A percentile compares a stretch with the other conserved stretches of the same genome.
These are phyloP conservation scores for Jackrogersella multiformis DNA, from an alignment of 495 filamentous ascomycete species.

Conservation along the genomic window DNA sequence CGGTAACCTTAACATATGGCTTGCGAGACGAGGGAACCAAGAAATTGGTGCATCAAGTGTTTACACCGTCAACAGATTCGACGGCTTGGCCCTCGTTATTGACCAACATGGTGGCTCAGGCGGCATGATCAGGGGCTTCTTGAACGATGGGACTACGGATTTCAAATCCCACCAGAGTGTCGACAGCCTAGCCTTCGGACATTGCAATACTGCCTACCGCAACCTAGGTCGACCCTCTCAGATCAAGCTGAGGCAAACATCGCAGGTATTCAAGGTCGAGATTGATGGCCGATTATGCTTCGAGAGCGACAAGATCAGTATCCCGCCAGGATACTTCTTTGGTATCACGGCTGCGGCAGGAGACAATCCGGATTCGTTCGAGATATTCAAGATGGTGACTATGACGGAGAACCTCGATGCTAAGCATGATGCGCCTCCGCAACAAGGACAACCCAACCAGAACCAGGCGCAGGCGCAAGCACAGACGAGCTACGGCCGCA, in stretches of 20 bases:
- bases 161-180: constrained; percentile 81
- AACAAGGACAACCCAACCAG: constrained; percentile 45
- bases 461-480: constrained; percentile 38
- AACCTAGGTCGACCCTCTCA: constrained; percentile 86
- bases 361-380: constrained; percentile 92
- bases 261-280: constrained; percentile 74
- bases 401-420: constrained; percentile 57
- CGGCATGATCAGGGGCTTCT: constrained; percentile 86
- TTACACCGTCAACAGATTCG: constrained; percentile 82
- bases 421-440: constrained; percentile 47
- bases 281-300: constrained; percentile 88
- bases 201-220: constrained; percentile 90
- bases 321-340: constrained; percentile 85
- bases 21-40: constrained; percentile 74
- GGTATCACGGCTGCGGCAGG: constrained; percentile 88
- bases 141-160: constrained; percentile 89
- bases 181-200: constrained; percentile 89
- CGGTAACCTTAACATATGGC: constrained; percentile 95
- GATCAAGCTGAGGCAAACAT: constrained; percentile 74
- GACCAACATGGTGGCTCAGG: constrained; percentile 86
- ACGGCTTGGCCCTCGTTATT: constrained; percentile 85
- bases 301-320: constrained; percentile 75
- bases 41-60: constrained; percentile 75
- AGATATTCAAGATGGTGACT: constrained; percentile 86
- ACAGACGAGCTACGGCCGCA: constrained; percentile 45